These are phyloP conservation scores for Silene coronaria DNA, from an alignment of 179 eudicot species.

Conservation along the genomic window DNA sequence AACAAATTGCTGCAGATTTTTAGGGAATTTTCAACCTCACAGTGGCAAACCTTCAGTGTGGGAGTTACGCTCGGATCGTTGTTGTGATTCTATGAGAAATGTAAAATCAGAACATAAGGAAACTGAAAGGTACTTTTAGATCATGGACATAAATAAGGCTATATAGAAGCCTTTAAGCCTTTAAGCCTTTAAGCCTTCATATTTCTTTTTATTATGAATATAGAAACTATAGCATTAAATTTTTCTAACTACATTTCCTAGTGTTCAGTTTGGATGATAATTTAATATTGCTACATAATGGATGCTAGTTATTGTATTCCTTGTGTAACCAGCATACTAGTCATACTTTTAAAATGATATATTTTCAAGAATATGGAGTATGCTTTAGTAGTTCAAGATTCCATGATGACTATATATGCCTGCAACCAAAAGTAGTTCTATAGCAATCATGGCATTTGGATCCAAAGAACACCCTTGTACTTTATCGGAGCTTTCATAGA, in stretches of 20 bases:
- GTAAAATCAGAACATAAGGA: slow-evolving; percentile 36
- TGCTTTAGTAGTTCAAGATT: neutral
- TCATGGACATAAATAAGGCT: neutral
- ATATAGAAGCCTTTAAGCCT: neutral
- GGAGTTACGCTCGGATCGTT: slow-evolving; percentile 57
- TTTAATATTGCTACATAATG: neutral
- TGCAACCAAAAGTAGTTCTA: neutral
- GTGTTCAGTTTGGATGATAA: neutral
- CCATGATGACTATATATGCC: neutral
- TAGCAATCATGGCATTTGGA: neutral
- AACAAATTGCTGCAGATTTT: slow-evolving; percentile 43
- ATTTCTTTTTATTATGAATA: neutral
- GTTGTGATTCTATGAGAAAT: slow-evolving; percentile 35
- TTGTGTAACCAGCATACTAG: neutral
- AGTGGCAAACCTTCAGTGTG: slow-evolving; percentile 60
- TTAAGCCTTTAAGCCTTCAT: slow-evolving; percentile 1
- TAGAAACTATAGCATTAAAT: neutral
- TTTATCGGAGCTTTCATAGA: neutral
- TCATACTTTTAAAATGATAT: neutral
- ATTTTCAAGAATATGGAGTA: neutral
- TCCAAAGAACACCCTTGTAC: neutral
- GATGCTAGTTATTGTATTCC: neutral
- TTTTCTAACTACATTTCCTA: neutral
- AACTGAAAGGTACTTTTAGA: slow-evolving; percentile 46
- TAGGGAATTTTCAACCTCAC: slow-evolving; percentile 77